Base-by-base conservation (phyloP, 2,329 filamentous ascomycete genomes). In the Dactylonectria estremocensis region DNA sequence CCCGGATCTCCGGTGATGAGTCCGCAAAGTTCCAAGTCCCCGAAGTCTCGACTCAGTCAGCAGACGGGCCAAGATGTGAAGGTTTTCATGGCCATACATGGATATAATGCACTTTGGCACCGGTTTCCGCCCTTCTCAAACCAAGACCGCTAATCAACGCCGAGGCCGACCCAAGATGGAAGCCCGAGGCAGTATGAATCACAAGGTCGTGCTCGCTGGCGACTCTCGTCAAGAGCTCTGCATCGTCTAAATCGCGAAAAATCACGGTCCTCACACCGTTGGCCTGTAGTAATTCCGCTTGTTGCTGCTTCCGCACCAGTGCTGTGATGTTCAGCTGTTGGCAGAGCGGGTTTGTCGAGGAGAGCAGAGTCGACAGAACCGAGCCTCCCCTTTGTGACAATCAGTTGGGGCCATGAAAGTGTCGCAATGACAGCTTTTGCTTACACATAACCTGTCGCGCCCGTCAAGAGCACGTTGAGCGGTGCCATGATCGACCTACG, bases 361-460 rank as follows among this genome's bases (percentile, higher is more conserved):
- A 1, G 18, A 69, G 61, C 20, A 70, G 35, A 11, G 67, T 53
- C 11, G 59, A 53, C 18, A 70, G 57, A 8, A 67, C 69, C 16
- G 66, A 64, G 5, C 69, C 66, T 5, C 66, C 66, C 20, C 68
- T 65, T n/a, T 31, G 13, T 8, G 2, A 9, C 37, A 35, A 24
- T 24, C 45, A 45, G 9, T 31, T 9, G n/a, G 11, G 11, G 2
- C 50, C 13, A 9, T 9, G 3, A 7, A 6, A 28, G 33, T 16
- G 18, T 52, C 10, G 8, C 33, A 40, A 2, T 20, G 5, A 16
- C 3, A 14, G 14, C 11, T 37, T 18, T 40, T 37, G 5, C 35
- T 62, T 60, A 67, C 61, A 69, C 50, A 0, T 69, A 70, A 14
- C 67, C 64, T 1, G 63, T 65, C 1, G 61, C 67, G n/a, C 69